Conservation (phyloP, 169 alveolate genomes). For the Babesia divergens region DNA sequence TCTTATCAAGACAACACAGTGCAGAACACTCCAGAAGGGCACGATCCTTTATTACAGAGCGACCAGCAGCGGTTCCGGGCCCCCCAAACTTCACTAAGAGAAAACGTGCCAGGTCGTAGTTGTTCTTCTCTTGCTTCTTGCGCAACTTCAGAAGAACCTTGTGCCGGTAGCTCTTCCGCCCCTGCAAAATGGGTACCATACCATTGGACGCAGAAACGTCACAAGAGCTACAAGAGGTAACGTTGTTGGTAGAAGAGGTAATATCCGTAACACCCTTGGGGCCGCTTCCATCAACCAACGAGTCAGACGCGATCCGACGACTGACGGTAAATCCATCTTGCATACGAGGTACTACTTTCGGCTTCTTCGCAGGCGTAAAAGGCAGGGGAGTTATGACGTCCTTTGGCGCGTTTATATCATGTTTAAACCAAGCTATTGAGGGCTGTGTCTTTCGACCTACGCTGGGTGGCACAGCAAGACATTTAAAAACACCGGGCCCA, state of each 20-base stretch:
- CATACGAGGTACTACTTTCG: background rate
- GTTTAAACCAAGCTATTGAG: background rate
- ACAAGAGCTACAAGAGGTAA: background rate
- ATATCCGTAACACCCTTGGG: background rate
- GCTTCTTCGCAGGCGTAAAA: conserved; percentile 23
- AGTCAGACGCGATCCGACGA: background rate
- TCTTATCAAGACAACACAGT: conserved; percentile 47
- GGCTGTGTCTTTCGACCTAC: background rate
- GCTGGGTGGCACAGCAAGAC: too few relatives aligned
- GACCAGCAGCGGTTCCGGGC: conserved; percentile 43
- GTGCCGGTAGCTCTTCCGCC: conserved; percentile 27
- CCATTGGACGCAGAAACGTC: background rate
- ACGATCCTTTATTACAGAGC: conserved; percentile 61
- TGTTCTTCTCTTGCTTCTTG: conserved; percentile 30
- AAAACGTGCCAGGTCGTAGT: conserved; percentile 46
- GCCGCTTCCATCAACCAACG: background rate
- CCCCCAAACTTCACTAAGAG: conserved; percentile 54
- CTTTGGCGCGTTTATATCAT: background rate
- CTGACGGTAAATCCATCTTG: background rate
- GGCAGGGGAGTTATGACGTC: background rate
- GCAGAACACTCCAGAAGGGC: conserved; percentile 62
- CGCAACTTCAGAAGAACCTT: conserved; percentile 41
- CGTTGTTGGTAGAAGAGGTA: background rate
- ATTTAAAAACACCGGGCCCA: too few relatives aligned
- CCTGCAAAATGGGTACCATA: background rate